These are phyloP conservation scores for Suillus placidus DNA, from an alignment of 768 basidiomycete genomes.

Conservation along the genomic window DNA sequence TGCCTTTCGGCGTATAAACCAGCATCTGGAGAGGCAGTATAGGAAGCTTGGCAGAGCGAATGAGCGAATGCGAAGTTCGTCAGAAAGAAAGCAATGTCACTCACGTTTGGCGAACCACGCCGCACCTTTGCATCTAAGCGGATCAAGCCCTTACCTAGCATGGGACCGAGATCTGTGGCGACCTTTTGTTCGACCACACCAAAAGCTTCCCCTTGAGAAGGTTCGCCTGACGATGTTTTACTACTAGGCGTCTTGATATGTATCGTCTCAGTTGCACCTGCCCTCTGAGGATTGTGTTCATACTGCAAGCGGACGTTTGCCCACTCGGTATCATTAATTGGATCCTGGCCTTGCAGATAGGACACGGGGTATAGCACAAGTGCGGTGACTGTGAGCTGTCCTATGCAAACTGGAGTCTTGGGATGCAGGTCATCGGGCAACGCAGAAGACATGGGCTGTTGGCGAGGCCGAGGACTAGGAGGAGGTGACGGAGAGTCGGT, in stretches of 20 bases:
- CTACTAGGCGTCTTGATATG: slow-evolving; percentile 70
- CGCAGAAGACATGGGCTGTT: slow-evolving; percentile 27
- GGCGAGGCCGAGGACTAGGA: slow-evolving; percentile 40
- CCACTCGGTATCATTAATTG: slow-evolving; percentile 58
- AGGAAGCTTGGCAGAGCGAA: slow-evolving; percentile 55
- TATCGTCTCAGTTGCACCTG: slow-evolving; percentile 66
- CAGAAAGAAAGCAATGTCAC: slow-evolving; percentile 16
- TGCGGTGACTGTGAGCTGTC: slow-evolving; percentile 79
- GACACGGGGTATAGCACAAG: slow-evolving; percentile 81
- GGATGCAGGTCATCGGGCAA: slow-evolving; percentile 67
- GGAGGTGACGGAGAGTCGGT: slow-evolving; percentile 62
- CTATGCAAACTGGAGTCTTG: slow-evolving; percentile 87
- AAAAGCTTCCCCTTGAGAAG: slow-evolving; percentile 64
- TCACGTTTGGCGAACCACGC: slow-evolving; percentile 63
- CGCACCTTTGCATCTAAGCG: slow-evolving; percentile 77
- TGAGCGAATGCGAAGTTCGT: slow-evolving; percentile 22
- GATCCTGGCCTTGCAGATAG: slow-evolving; percentile 58
- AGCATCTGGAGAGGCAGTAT: slow-evolving; percentile 84
- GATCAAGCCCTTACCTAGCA: slow-evolving; percentile 84
- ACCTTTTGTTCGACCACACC: slow-evolving; percentile 88
- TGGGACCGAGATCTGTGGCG: slow-evolving; percentile 74
- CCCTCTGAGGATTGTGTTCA: slow-evolving; percentile 63
- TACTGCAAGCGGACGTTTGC: slow-evolving; percentile 70
- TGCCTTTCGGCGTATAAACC: slow-evolving; percentile 92
- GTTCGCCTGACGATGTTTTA: slow-evolving; percentile 55